Base-by-base conservation (phyloP, 768 basidiomycete genomes). In the Termitomyces sp. region DNA sequence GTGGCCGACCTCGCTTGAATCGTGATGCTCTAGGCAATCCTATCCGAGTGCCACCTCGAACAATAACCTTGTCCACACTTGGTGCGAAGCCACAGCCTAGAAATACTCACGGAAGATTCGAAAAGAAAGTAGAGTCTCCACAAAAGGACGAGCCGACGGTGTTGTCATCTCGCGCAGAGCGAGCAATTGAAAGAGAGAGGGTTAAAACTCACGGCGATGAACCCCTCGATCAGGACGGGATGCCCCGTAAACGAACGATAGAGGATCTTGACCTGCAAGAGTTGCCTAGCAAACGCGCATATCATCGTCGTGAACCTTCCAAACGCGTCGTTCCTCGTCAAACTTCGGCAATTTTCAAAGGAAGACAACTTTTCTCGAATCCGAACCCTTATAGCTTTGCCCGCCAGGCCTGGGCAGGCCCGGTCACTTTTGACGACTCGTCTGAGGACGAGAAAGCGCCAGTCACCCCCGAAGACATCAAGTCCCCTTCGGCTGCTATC, bases 381-480 rank as follows among this genome's bases (percentile, higher is more conserved):
- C 85, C 84, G 13, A 86, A 83, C 62, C 85, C 85, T 12, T 70
- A 82, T 36, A 79, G 75, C 60, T 86, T 79, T 66, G 85, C 85
- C 25, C 68, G 76, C 38, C 76, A 81, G 50, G 79, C 78, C 3
- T 85, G 84, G 85, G 76, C 73, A 27, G 76, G 76, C 36, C 74
- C 73, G 31, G 64, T 79, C 48, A 60, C 74, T 7, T 66, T 71
- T 61, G 72, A 77, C 49, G 76, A 76, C 22, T 71, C 73, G 12
- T 72, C 75, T 15, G 73, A 73, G 44, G 81, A 82, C 58, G 81
- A 81, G 45, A 79, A 80, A 50, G 73, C 75, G 16, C 81, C 83
- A n/a, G 78, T 79, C 38, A 84, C 82, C 5, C 84, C 84, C 3
- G 82, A 84, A 54, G 81, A 83, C 58, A 71, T 74, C 32, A 69